A percentile compares a stretch with the other conserved stretches of the same genome.
Conservation (phyloP, 352 stramenopile species). For the Globisporangium sylvaticum region DNA sequence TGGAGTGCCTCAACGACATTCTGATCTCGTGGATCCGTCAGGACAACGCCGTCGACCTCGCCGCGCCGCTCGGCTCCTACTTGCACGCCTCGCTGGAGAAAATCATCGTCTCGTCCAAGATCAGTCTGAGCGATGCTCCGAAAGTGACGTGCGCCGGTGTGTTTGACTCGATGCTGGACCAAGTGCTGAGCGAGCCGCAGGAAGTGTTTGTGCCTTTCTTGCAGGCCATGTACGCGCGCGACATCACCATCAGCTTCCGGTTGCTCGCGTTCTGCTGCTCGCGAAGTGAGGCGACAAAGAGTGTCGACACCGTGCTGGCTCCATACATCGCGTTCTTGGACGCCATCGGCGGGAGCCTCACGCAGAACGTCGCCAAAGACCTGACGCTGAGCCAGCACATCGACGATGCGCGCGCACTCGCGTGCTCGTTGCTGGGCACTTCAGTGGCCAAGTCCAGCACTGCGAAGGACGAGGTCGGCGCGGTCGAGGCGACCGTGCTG, state of each 20-base stretch:
- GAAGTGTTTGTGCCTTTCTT: constrained; percentile 77
- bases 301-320: constrained; percentile 45
- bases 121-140: constrained; percentile 54
- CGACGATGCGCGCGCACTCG: constrained; percentile 64
- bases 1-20: constrained; percentile 81
- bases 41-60: constrained; percentile 67
- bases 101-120: constrained; percentile 75
- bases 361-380: constrained; percentile 61
- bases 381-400: constrained; percentile 73
- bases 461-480: constrained; percentile 57
- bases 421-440: constrained; percentile 50
- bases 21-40: constrained; percentile 81
- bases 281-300: constrained; percentile 35
- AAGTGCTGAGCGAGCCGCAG: constrained; percentile 63
- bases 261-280: constrained; percentile 77
- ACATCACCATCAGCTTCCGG: constrained; percentile 72
- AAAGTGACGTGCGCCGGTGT: constrained; percentile 62
- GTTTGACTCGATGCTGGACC: constrained; percentile 79
- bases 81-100: constrained; percentile 60
- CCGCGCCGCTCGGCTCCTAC: constrained; percentile 53
- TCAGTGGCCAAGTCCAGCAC: constrained; percentile 17
- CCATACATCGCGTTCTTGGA: constrained; percentile 70
- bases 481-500: constrained; percentile 53
- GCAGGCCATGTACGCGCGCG: constrained; percentile 70
- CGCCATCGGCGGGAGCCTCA: constrained; percentile 40